Percentiles rank a stretch among this genome's conserved stretches.
phyloP scores from a whole-genome alignment of 805 yeast species.

The Saturnispora quitensis region DNA sequence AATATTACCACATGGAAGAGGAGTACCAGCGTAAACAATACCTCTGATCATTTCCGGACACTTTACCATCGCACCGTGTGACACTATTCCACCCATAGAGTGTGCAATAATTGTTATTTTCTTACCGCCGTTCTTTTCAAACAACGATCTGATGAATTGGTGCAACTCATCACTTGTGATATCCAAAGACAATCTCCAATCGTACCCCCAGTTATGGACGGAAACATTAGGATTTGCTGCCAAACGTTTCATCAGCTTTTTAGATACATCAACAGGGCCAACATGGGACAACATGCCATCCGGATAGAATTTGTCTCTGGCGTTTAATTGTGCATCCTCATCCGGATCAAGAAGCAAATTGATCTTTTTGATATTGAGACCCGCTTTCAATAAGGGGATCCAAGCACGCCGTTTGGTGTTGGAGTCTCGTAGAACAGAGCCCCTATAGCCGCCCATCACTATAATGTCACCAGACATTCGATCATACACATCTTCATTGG shows the following conservation, averaged over 20 bases:
- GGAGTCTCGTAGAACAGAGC: conserved; percentile 62
- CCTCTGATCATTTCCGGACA: conserved; percentile 66
- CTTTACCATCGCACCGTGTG: conserved; percentile 68
- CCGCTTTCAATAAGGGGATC: conserved; percentile 78
- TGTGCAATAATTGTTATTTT: conserved; percentile 74
- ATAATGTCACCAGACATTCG: conserved; percentile 71
- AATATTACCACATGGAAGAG: conserved; percentile 76
- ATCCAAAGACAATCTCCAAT: conserved; percentile 77
- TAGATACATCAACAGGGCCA: conserved; percentile 80
- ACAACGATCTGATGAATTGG: conserved; percentile 37
- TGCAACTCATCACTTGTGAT: conserved; percentile 43
- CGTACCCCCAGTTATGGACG: conserved; percentile 79
- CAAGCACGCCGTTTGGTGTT: conserved; percentile 61
- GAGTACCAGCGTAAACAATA: conserved; percentile 72
- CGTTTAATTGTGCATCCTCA: conserved; percentile 56
- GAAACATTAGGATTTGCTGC: conserved; percentile 45
- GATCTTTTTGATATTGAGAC: conserved; percentile 62
- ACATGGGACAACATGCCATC: conserved; percentile 73
- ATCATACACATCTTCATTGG: conserved; percentile 29
- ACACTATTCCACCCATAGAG: conserved; percentile 88
- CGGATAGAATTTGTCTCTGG: conserved; percentile 46
- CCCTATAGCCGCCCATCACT: conserved; percentile 83
- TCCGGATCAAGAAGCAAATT: conserved; percentile 66
- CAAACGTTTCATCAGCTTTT: conserved; percentile 48
- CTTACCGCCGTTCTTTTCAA: conserved; percentile 36